phyloP scores from a whole-genome alignment of 1,139 yeast genomes.

The Kluyveromyces sp. region DNA sequence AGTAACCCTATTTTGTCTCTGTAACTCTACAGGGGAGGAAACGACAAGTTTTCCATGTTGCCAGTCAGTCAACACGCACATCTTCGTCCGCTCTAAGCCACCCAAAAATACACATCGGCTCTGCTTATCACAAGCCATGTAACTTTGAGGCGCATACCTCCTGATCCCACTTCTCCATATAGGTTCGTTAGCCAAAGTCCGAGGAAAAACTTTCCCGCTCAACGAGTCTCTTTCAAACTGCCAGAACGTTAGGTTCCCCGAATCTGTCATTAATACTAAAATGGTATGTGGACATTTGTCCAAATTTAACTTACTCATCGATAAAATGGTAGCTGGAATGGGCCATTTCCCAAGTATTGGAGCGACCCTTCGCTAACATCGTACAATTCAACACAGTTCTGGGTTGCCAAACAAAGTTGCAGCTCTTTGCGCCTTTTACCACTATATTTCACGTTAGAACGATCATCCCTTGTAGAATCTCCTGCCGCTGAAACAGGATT shows the following conservation, averaged over 20 bases:
- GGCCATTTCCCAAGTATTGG: constrained; percentile 37
- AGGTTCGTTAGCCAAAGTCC: constrained; percentile 53
- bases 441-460: background rate
- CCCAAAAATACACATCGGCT: constrained; percentile 64
- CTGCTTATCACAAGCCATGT: constrained; percentile 64
- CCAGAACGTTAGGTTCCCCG: constrained; percentile 63
- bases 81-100: constrained; percentile 65
- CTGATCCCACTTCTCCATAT: constrained; percentile 70
- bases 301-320: constrained; percentile 43
- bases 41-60: constrained; percentile 39
- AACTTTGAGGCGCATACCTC: constrained; percentile 69
- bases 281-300: constrained; percentile 47
- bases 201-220: constrained; percentile 36
- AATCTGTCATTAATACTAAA: constrained; percentile 68
- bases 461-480: background rate
- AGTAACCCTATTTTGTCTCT: constrained; percentile 45
- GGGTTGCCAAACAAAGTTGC: constrained; percentile 27
- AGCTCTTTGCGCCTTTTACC: constrained; percentile 31
- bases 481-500: background rate
- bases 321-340: constrained; percentile 53
- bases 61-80: constrained; percentile 52
- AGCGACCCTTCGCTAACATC: constrained; percentile 53
- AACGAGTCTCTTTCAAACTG: constrained; percentile 34
- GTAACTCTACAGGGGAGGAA: constrained; percentile 71
- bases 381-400: constrained; percentile 25